Base-by-base conservation (phyloP, 352 stramenopile genomes). In the Pythium phragmitis region DNA sequence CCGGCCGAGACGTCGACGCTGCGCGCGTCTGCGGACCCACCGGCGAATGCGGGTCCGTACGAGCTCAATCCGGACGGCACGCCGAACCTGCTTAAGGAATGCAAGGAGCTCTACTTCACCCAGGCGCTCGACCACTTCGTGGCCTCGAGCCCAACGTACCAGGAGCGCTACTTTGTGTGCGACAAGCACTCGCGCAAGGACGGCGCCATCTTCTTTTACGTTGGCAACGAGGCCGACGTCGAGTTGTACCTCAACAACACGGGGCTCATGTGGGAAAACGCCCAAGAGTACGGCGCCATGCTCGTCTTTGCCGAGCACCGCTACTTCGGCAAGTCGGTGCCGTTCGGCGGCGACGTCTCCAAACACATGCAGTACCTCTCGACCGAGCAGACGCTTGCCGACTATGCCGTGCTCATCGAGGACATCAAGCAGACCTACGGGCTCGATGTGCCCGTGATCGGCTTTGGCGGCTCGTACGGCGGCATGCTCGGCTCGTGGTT, bases 241-340 rank as follows among this genome's bases (percentile, higher is more conserved):
- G 87, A 96, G 63, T 76, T 98, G 46, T 99, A 98, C 72, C 75
- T 98, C 21, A 98, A 98, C 69, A 86, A 97, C 68, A 98, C 96
- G 13, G 94, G 94, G 33, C 79, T 98, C 49, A 98, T 99, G 91
- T 98, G 93, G 92, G 93, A 98, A 68, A 94, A 97, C 61, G 96
- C 96, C 16, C 73, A 76, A 12, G 76, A 92, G 55, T 97, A 98
- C 60, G 75, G 80, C 26, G 94, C 96, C 16, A 81, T 92, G 60
- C 70, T 99, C n/a, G 92, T 99, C 21, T 99, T 98, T 70, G 94
- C 91, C 0, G 96, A 99, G 76, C 96, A 99, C 73, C 89, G 96
- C 0, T 99, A 98, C 81, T 98, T 98, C 77, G 96, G 96, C 60
- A 85, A 96, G 69, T 96, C 86, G 52, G 68, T 97, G 26, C 92